These are phyloP conservation scores for Diutina ranongensis DNA, from an alignment of 1,139 yeast species.

Conservation along the genomic window DNA sequence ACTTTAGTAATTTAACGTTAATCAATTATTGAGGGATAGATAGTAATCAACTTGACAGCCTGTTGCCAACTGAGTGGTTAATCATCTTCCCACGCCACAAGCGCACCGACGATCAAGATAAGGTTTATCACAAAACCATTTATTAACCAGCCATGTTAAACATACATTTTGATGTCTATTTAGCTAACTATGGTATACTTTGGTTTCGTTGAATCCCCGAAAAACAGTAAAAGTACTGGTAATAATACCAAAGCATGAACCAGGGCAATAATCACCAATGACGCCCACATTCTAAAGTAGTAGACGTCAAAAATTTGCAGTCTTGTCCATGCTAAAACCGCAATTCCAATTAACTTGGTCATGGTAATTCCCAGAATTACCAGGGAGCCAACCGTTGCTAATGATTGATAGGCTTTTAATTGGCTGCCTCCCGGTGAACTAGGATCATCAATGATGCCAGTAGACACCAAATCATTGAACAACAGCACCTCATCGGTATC, in stretches of 20 bases:
- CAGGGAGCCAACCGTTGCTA: constrained; percentile 72
- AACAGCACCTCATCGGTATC: constrained; percentile 5
- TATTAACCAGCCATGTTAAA: too few species aligned
- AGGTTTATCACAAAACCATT: too few species aligned
- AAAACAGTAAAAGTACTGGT: constrained; percentile 46
- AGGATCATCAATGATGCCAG: constrained; percentile 8
- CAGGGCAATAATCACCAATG: constrained; percentile 66
- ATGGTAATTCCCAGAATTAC: constrained; percentile 83
- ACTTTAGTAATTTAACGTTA: too few species aligned
- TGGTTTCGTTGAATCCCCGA: constrained; percentile 2
- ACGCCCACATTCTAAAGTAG: constrained; percentile 94
- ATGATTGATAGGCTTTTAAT: constrained; percentile 32
- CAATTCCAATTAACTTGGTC: constrained; percentile 81
- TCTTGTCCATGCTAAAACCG: constrained; percentile 74
- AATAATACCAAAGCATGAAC: constrained; percentile 67
- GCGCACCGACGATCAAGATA: too few species aligned
- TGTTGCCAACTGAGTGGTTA: too few species aligned
- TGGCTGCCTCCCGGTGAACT: neutral
- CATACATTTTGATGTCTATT: neutral
- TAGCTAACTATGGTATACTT: neutral
- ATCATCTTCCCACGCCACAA: too few species aligned
- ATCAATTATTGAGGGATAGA: too few species aligned
- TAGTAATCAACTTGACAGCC: too few species aligned
- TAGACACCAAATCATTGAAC: constrained; percentile 6
- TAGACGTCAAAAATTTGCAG: constrained; percentile 84